phyloP scores from a whole-genome alignment of 148 eudicot genomes.

The Amaranthus cruentus region DNA sequence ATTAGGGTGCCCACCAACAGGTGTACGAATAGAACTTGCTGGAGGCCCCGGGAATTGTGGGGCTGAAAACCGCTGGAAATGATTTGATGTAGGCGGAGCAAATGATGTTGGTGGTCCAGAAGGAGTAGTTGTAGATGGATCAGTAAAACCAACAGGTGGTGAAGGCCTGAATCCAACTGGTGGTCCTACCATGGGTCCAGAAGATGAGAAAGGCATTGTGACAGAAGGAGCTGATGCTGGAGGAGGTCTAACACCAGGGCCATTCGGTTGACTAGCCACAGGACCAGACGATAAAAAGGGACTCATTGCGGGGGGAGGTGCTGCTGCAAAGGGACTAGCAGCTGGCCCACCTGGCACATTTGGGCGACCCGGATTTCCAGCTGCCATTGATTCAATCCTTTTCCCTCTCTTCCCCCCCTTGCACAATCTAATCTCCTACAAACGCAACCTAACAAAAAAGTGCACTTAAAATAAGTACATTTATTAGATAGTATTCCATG shows the following conservation, averaged over 20 bases:
- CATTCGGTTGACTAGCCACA: slow-evolving; percentile 54
- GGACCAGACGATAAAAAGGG: slow-evolving; percentile 67
- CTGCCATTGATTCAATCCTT: slow-evolving; percentile 49
- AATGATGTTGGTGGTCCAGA: slow-evolving; percentile 35
- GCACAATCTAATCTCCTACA: slow-evolving; percentile 25
- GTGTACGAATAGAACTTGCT: slow-evolving; percentile 37
- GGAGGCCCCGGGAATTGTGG: slow-evolving; percentile 53
- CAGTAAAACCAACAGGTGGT: slow-evolving; percentile 35
- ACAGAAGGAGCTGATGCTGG: slow-evolving; percentile 37
- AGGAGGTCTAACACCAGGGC: slow-evolving; percentile 52
- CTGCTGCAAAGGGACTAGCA: slow-evolving; percentile 60
- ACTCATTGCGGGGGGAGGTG: slow-evolving; percentile 46
- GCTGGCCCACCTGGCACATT: slow-evolving; percentile 53
- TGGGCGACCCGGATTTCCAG: slow-evolving; percentile 59
- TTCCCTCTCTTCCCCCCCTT: slow-evolving; percentile 18
- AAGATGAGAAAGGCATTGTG: slow-evolving; percentile 40
- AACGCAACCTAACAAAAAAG: slow-evolving; percentile 23
- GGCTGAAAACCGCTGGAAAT: slow-evolving; percentile 48
- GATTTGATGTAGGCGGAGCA: slow-evolving; percentile 28
- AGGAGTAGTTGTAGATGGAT: slow-evolving; percentile 29
- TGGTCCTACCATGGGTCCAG: slow-evolving; percentile 46
- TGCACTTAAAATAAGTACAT: neutral
- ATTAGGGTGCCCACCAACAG: slow-evolving; percentile 46
- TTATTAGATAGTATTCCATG: neutral
- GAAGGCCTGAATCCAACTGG: slow-evolving; percentile 46